Evolutionary conservation across 352 stramenopile genomes (phyloP), one percentile per base, ranked within the genome.

Genomic region (Phytophthora capsici): DNA sequence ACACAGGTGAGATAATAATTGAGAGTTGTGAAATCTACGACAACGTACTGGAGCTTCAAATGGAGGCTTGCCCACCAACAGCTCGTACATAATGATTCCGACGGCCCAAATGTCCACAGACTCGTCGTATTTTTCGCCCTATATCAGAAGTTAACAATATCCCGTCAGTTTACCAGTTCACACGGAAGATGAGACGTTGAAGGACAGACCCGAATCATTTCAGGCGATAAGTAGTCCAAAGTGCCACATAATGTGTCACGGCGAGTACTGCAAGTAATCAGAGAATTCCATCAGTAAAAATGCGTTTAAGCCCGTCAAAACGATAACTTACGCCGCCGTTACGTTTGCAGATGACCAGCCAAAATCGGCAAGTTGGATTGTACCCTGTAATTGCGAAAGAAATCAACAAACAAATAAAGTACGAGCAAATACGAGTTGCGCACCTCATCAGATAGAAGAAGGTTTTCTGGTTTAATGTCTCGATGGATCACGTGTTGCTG

Each of bases 81-180:
- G 97, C 78, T 99, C 98, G 71, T 98, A 99, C 60, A 99, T 94
- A 19, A 99, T 89, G 37, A 99, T 96, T 13, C 98, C 98, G 19
- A 99, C 79, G n/a, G 87, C 94, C 98, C 98, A 99, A 63, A 99
- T 97, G 69, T 99, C 98, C n/a, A 99, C 97, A 23, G 91, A 97
- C 57, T 99, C 89, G 67, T 99, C 95, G 73, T 99, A 98, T 57
- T 98, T 96, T 60, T 97, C 91, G 54, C 96, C 95, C 71, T 92
- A 46, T 0, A 38, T 10, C 0, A 14, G 37, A 13, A 3, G 32
- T 45, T 13, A 41, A 56, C 16, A 30, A 1, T 49, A 12, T 32
- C 22, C 26, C 23, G 30, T 71, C 23, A 69, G 46, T 7, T 22
- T 45, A 13, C 5, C 34, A n/a, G 16, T 30, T 22, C 14, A 38